A percentile compares a stretch with the other conserved stretches of the same genome.
Conservation (phyloP, 495 filamentous ascomycete genomes). For the Annulohypoxylon stygium region DNA sequence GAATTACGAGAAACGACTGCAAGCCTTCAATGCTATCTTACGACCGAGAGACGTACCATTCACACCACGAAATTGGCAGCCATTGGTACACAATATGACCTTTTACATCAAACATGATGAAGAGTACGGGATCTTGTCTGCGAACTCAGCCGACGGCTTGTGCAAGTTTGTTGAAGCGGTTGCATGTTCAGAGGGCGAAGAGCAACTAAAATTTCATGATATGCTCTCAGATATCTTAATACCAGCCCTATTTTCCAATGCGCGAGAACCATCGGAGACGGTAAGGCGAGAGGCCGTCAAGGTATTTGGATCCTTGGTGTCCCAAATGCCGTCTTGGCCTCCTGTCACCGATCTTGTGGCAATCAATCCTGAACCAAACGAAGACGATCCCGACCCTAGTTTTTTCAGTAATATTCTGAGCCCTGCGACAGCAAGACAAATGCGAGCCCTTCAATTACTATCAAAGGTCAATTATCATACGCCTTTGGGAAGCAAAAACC, state of each 20-base stretch:
- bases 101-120: constrained; percentile 89
- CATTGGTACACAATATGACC: constrained; percentile 90
- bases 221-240: constrained; percentile 74
- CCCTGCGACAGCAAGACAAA: constrained; percentile 88
- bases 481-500: constrained; percentile 76
- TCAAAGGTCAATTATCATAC: constrained; percentile 72
- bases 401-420: constrained; percentile 95
- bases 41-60: constrained; percentile 65
- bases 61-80: constrained; percentile 84
- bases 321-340: constrained; percentile 73
- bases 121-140: constrained; percentile 84
- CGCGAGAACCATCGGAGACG: constrained; percentile 81
- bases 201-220: constrained; percentile 50
- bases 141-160: constrained; percentile 82
- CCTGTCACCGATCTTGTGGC: constrained; percentile 79
- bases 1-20: constrained; percentile 84
- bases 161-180: constrained; percentile 80
- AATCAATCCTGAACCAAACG: constrained; percentile 79
- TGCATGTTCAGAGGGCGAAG: constrained; percentile 57
- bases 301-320: constrained; percentile 82
- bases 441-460: constrained; percentile 83
- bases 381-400: constrained; percentile 78
- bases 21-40: constrained; percentile 81
- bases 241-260: constrained; percentile 79
- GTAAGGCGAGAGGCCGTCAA: constrained; percentile 84